Percentiles rank a stretch among this genome's conserved stretches.
Evolutionary conservation across 108 stramenopile species (phyloP).

Genomic region (Cylindrotheca fusiformis): DNA sequence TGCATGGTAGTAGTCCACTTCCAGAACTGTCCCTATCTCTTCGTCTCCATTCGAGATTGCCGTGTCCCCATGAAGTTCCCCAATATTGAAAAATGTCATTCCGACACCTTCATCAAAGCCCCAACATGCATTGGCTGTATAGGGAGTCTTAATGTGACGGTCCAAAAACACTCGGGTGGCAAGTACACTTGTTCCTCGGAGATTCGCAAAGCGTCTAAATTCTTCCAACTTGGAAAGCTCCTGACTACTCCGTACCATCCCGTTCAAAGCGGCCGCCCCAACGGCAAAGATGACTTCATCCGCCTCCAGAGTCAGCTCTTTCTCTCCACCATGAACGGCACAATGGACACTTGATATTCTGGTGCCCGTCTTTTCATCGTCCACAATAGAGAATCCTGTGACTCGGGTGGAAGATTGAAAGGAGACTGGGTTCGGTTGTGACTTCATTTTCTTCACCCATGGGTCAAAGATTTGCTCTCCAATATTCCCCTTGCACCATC

Average conservation of each 20-base stretch:
- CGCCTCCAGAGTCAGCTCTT: conserved; percentile 32
- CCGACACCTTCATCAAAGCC: conserved; percentile 82
- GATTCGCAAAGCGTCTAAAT: conserved; percentile 65
- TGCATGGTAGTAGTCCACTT: conserved; percentile 86
- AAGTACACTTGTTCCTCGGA: conserved; percentile 70
- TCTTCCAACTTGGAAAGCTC: conserved; percentile 50
- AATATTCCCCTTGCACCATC: conserved; percentile 80
- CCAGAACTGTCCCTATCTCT: conserved; percentile 43
- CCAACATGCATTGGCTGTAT: conserved; percentile 84
- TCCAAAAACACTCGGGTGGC: conserved; percentile 77
- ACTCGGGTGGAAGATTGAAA: conserved; percentile 50
- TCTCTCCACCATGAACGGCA: not conserved
- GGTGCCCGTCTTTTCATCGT: not conserved
- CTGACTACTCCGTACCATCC: conserved; percentile 51
- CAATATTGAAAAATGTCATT: conserved; percentile 81
- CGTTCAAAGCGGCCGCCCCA: conserved; percentile 69
- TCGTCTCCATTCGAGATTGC: not conserved
- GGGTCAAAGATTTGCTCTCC: conserved; percentile 75
- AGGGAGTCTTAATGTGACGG: conserved; percentile 43
- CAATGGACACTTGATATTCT: not conserved
- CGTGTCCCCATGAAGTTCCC: conserved; percentile 46
- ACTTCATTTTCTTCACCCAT: conserved; percentile 57
- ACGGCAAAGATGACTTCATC: conserved; percentile 79
- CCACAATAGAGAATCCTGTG: conserved; percentile 36
- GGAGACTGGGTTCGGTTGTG: conserved; percentile 27